phyloP scores from a whole-genome alignment of 2,329 filamentous ascomycete genomes.

The Aspergillus ruber region DNA sequence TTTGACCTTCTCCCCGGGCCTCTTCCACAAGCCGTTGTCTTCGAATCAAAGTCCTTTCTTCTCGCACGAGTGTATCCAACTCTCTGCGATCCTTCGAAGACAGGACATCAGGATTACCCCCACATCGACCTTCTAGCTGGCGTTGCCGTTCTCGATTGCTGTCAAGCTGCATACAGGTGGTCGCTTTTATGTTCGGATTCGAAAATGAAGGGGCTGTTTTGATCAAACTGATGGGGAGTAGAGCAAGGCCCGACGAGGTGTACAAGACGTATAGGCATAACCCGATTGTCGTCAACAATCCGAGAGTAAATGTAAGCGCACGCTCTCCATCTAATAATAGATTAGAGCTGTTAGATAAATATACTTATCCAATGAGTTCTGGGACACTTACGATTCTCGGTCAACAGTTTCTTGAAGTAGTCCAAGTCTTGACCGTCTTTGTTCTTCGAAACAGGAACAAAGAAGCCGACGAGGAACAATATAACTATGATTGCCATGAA shows the following conservation, averaged over 20 bases:
- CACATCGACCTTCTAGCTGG: slow-evolving; percentile 79
- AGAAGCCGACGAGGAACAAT: slow-evolving; percentile 88
- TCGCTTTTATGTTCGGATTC: slow-evolving; percentile 68
- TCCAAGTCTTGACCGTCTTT: slow-evolving; percentile 67
- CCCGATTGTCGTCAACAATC: slow-evolving; percentile 80
- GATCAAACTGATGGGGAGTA: slow-evolving; percentile 85
- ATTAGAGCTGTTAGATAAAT: slow-evolving; percentile 3
- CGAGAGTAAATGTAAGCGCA: slow-evolving; percentile 81
- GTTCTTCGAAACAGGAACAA: slow-evolving; percentile 72
- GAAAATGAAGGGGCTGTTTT: slow-evolving; percentile 85
- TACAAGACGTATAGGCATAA: slow-evolving; percentile 83
- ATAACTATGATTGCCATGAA: slow-evolving; percentile 70
- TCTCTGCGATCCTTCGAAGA: slow-evolving; percentile 82
- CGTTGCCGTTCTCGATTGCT: slow-evolving; percentile 86
- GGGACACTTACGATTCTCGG: slow-evolving; percentile 62
- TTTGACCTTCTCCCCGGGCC: slow-evolving; percentile 61
- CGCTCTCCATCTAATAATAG: slow-evolving; percentile 66
- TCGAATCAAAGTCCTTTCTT: slow-evolving; percentile 86
- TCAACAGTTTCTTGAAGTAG: slow-evolving; percentile 79
- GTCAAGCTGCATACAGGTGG: slow-evolving; percentile 72
- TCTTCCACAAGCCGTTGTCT: slow-evolving; percentile 78
- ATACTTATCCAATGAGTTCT: neutral
- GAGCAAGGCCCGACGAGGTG: slow-evolving; percentile 78
- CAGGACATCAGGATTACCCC: slow-evolving; percentile 66
- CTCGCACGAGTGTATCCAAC: slow-evolving; percentile 75